These are phyloP conservation scores for Colletotrichum eleusines DNA, from an alignment of 2,329 filamentous ascomycete species.

Conservation along the genomic window DNA sequence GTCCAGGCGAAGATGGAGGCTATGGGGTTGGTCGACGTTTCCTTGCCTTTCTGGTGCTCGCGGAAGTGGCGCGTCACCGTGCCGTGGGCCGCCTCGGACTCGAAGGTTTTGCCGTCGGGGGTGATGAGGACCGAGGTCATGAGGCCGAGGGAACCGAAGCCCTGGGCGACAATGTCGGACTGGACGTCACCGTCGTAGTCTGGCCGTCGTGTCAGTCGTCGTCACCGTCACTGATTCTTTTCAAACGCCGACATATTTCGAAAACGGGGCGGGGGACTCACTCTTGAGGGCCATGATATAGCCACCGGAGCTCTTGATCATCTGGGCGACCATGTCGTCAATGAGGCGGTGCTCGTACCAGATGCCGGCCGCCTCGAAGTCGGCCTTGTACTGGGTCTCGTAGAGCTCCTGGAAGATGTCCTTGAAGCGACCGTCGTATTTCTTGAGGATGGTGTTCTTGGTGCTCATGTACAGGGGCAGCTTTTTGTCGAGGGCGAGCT, in stretches of 20 bases:
- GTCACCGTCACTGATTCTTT: constrained; percentile 43
- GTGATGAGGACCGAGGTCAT: constrained; percentile 99
- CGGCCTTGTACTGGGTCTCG: constrained; percentile 85
- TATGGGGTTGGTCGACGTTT: constrained; percentile 98
- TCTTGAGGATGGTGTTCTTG: constrained; percentile 99
- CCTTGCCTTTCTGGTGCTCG: constrained; percentile 97
- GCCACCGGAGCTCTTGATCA: constrained; percentile 98
- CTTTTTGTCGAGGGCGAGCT: constrained; percentile 88
- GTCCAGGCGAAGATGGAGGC: constrained; percentile 99
- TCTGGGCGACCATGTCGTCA: constrained; percentile 99
- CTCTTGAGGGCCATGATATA: constrained; percentile 99
- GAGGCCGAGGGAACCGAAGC: constrained; percentile 96
- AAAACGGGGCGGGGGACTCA: constrained; percentile 58
- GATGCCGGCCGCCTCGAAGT: constrained; percentile 91
- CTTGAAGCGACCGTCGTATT: constrained; percentile 99
- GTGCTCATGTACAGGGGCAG: constrained; percentile 99
- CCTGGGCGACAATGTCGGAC: constrained; percentile 97
- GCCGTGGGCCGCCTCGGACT: constrained; percentile 97
- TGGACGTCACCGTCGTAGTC: constrained; percentile 99
- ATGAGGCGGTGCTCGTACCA: constrained; percentile 99
- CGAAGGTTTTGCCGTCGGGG: constrained; percentile 95
- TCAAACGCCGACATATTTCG: not conserved
- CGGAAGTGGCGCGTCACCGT: constrained; percentile 99
- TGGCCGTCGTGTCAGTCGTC: constrained; percentile 53
- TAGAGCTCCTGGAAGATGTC: constrained; percentile 99